Percentiles rank a stretch among this genome's conserved stretches.
phyloP scores from a whole-genome alignment of 768 basidiomycete species.

The Mycena latifolia region DNA sequence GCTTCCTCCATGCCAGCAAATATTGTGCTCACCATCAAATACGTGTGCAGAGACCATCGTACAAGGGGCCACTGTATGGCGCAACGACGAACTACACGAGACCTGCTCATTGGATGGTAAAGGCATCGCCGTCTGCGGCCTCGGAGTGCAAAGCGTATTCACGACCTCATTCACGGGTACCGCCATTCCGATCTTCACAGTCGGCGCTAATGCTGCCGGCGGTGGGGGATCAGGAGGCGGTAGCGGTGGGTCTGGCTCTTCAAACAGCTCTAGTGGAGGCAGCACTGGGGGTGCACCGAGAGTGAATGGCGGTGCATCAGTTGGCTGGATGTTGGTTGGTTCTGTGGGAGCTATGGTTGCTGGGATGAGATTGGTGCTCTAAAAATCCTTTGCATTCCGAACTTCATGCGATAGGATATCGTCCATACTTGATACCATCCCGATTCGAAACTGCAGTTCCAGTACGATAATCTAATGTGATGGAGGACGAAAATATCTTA shows the following conservation, averaged over 20 bases:
- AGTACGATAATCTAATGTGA: no score
- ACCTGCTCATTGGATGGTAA: constrained; percentile 30
- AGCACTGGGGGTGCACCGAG: constrained; percentile 1
- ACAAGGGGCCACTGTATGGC: constrained; percentile 30
- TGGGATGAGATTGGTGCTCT: constrained; percentile 22
- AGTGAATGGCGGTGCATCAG: constrained; percentile 15
- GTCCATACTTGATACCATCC: neutral
- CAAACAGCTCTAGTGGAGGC: constrained; percentile 3
- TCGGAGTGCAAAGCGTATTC: constrained; percentile 1
- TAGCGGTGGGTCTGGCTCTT: neutral
- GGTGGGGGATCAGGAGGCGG: constrained; percentile 8
- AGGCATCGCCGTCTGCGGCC: constrained; percentile 12
- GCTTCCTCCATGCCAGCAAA: neutral
- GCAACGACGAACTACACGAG: constrained; percentile 9
- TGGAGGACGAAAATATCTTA: no score
- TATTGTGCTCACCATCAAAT: constrained; percentile 4
- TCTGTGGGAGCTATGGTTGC: constrained; percentile 15
- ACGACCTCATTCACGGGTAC: constrained; percentile 19
- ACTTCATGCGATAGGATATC: constrained; percentile 3
- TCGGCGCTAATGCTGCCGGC: constrained; percentile 3
- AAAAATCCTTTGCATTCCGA: constrained; percentile 6
- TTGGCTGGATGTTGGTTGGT: constrained; percentile 18
- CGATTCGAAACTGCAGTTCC: no score
- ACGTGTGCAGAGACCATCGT: constrained; percentile 15
- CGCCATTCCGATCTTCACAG: constrained; percentile 22